phyloP scores from a whole-genome alignment of 2,329 filamentous ascomycete species.

The Chaetomiaceae sp. region DNA sequence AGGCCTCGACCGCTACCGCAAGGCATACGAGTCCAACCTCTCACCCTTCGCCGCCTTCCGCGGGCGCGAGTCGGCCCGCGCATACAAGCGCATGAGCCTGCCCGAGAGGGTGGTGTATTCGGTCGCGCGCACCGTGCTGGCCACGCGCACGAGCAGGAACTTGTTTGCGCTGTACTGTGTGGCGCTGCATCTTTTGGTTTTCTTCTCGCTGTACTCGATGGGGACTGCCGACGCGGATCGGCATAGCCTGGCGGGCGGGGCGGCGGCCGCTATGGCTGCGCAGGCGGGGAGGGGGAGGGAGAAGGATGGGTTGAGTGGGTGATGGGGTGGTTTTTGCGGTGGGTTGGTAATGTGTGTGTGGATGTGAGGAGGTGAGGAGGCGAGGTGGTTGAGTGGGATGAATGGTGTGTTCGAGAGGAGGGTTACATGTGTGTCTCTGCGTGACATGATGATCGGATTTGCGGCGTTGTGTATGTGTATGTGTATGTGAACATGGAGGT shows the following conservation, averaged over 20 bases:
- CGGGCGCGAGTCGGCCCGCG: slow-evolving; percentile 85
- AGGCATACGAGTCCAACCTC: slow-evolving; percentile 91
- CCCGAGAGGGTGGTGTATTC: slow-evolving; percentile 89
- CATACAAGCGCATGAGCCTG: slow-evolving; percentile 88
- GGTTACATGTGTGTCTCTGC: background rate
- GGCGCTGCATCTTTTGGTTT: slow-evolving; percentile 80
- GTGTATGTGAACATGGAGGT: background rate
- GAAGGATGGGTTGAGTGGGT: slow-evolving; percentile 49
- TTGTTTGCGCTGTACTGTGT: slow-evolving; percentile 90
- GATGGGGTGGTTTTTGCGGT: too few relatives aligned
- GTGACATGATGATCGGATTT: background rate
- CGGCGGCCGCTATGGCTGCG: slow-evolving; percentile 39
- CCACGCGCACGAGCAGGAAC: slow-evolving; percentile 85
- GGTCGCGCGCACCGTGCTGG: slow-evolving; percentile 83
- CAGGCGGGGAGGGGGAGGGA: slow-evolving; percentile 35
- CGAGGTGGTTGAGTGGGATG: background rate
- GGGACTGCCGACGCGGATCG: slow-evolving; percentile 60
- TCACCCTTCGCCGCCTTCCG: slow-evolving; percentile 95
- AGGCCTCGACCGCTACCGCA: slow-evolving; percentile 80
- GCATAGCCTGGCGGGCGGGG: slow-evolving; percentile 40
- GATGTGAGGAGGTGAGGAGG: background rate
- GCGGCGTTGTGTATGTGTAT: background rate
- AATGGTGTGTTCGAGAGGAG: background rate
- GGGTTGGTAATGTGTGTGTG: too few relatives aligned
- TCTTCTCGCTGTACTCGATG: slow-evolving; percentile 81